phyloP scores from a whole-genome alignment of 2,329 filamentous ascomycete species.

The Sarocladium strictum region DNA sequence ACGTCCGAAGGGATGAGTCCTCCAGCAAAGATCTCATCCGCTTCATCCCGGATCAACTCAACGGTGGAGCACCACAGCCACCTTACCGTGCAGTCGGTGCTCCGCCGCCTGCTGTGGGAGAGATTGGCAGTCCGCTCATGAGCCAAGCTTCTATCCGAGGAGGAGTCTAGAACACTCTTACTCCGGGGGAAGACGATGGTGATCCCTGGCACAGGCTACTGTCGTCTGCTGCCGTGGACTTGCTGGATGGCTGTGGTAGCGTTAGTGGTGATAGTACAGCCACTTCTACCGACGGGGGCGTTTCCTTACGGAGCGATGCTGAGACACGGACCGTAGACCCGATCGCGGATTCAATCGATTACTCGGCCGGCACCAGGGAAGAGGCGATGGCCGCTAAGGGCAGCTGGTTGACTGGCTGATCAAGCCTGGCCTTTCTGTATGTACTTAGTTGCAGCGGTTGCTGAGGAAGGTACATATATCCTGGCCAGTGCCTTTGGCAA shows the following conservation, averaged over 20 bases:
- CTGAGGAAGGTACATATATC: neutral
- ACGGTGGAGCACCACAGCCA: neutral
- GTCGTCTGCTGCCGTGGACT: neutral
- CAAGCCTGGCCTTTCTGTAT: neutral
- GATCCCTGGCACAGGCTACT: neutral
- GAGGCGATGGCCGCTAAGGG: neutral
- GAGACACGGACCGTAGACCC: neutral
- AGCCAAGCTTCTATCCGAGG: slow-evolving; percentile 33
- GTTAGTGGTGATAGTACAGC: no score
- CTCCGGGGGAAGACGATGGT: neutral
- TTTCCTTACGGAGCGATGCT: no score
- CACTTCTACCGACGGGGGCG: no score
- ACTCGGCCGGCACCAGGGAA: neutral
- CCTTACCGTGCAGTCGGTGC: slow-evolving; percentile 40
- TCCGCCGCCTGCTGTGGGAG: no score
- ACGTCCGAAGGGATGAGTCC: slow-evolving; percentile 49
- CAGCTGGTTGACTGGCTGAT: slow-evolving; percentile 1
- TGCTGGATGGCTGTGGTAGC: no score
- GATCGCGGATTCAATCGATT: slow-evolving; percentile 2
- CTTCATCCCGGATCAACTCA: slow-evolving; percentile 46
- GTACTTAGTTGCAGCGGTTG: neutral
- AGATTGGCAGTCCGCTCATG: slow-evolving; percentile 63
- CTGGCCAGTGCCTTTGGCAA: neutral
- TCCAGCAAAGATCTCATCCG: slow-evolving; percentile 40
- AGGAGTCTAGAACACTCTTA: neutral